Evolutionary conservation across 164 flowering plant species (phyloP), one percentile per base, ranked within the genome.

Genomic region (Nelumbo lutea): DNA sequence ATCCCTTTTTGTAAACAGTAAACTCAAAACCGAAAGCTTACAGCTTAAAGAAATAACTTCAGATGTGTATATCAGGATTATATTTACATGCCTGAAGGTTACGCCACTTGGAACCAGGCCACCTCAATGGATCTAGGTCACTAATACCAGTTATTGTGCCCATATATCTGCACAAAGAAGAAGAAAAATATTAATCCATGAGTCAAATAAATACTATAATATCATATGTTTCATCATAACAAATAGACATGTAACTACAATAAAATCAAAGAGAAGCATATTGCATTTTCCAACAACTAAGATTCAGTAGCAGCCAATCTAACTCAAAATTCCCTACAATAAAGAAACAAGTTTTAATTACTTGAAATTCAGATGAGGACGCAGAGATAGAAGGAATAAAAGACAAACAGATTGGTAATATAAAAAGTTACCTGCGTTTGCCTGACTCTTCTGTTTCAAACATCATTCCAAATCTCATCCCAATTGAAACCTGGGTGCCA

Each of bases 401-500:
- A 50, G 14, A n/a, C 13, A 4, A 46, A 10, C 11, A 47, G 1
- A 3, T 14, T 46, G 62, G 15, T 14, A 11, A 47, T 46, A 46
- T 53, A 71, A 63, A 72, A 66, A 50, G 55, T 56, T 87, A 91
- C 98, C 98, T 86, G 76, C 99, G 88, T 71, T 92, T 96, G 46
- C 95, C 82, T 3, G 98, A 96, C 80, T 96, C 99, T 75, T 92
- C 99, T 9, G 97, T 92, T 75, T 95, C 98, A 85, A 95, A 92
- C 98, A 95, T 92, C 98, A 96, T 96, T 40, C 97, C 99, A 69
- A 92, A 96, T 78, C 99, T 91, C 98, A 93, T 87, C 45, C 98
- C 99, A 69, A 82, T 79, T 9, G 99, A 88, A 53, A 90, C 76
- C 48, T 91, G 96, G 42, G 90, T 82, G 47, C 92, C 88, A 72